phyloP scores from a whole-genome alignment of 352 stramenopile species.

The Pythium monospermum region DNA sequence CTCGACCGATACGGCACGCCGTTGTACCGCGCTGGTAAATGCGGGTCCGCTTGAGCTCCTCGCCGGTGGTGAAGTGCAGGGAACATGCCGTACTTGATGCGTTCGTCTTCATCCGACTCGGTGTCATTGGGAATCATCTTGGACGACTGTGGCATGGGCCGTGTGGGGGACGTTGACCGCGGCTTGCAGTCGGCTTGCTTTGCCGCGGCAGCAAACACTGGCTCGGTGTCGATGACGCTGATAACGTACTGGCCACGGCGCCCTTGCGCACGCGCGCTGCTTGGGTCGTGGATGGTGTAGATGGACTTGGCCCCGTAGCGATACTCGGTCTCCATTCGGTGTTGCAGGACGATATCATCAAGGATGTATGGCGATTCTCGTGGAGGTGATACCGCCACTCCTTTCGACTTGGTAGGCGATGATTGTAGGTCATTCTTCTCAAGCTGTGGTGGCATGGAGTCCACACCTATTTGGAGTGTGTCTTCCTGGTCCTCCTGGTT shows the following conservation, averaged over 20 bases:
- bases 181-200: slow-evolving; percentile 13
- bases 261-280: slow-evolving; percentile 21
- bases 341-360: slow-evolving; percentile 49
- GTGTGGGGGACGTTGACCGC: slow-evolving; percentile 10
- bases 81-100: slow-evolving; percentile 15
- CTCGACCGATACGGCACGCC: slow-evolving; percentile 51
- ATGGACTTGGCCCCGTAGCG: slow-evolving; percentile 40
- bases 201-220: slow-evolving; percentile 16
- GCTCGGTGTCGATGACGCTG: slow-evolving; percentile 11
- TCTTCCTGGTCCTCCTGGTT: background rate
- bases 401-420: background rate
- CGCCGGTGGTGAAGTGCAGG: slow-evolving; percentile 11
- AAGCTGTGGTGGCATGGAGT: too few relatives aligned
- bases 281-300: slow-evolving; percentile 47
- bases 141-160: slow-evolving; percentile 17
- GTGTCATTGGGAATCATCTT: slow-evolving; percentile 15
- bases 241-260: slow-evolving; percentile 27
- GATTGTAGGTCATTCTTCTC: background rate
- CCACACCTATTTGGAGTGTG: too few relatives aligned
- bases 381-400: too few relatives aligned
- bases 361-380: slow-evolving; percentile 27
- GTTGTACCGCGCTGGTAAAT: slow-evolving; percentile 59
- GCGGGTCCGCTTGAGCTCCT: slow-evolving; percentile 27
- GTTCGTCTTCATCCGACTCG: slow-evolving; percentile 15
- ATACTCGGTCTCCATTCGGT: slow-evolving; percentile 37